Evolutionary conservation across 352 stramenopile genomes (phyloP).

Genomic region (Phytophthora sp.): DNA sequence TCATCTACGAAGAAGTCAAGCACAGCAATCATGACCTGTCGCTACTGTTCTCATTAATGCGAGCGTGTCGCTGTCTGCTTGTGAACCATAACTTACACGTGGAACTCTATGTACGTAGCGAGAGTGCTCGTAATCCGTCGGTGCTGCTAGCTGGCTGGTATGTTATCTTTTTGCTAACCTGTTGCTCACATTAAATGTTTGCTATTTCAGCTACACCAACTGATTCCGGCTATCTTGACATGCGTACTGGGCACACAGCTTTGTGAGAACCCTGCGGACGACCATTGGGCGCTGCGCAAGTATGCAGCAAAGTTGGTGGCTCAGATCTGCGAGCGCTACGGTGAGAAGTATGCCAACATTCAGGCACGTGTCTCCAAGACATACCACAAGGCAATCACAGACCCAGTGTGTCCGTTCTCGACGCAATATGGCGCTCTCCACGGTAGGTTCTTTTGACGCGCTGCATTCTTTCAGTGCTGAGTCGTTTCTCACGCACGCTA

Average conservation of each 20-base stretch:
- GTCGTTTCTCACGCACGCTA: neutral
- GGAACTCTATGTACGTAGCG: constrained; percentile 93
- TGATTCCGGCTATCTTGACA: constrained; percentile 93
- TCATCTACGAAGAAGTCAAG: constrained; percentile 90
- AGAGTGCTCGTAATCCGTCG: neutral
- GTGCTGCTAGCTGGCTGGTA: too few species aligned
- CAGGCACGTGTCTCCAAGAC: constrained; percentile 92
- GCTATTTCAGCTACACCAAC: constrained; percentile 94
- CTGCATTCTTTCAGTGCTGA: neutral
- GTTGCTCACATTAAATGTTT: too few species aligned
- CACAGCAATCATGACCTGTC: constrained; percentile 82
- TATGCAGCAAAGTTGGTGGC: constrained; percentile 82
- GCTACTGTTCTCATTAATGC: constrained; percentile 87
- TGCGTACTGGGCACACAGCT: constrained; percentile 92
- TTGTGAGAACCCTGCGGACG: constrained; percentile 82
- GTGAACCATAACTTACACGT: constrained; percentile 92
- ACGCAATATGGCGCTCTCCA: constrained; percentile 94
- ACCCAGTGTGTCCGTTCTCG: constrained; percentile 77
- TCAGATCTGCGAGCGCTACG: constrained; percentile 85
- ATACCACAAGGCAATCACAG: constrained; percentile 87
- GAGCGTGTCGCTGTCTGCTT: constrained; percentile 89
- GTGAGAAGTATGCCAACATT: constrained; percentile 93
- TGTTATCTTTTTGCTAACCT: too few species aligned
- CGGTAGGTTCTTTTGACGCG: constrained; percentile 37
- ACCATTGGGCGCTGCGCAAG: constrained; percentile 93